These are phyloP conservation scores for Fusarium sp. DNA, from an alignment of 2,329 filamentous ascomycete species.

Conservation along the genomic window DNA sequence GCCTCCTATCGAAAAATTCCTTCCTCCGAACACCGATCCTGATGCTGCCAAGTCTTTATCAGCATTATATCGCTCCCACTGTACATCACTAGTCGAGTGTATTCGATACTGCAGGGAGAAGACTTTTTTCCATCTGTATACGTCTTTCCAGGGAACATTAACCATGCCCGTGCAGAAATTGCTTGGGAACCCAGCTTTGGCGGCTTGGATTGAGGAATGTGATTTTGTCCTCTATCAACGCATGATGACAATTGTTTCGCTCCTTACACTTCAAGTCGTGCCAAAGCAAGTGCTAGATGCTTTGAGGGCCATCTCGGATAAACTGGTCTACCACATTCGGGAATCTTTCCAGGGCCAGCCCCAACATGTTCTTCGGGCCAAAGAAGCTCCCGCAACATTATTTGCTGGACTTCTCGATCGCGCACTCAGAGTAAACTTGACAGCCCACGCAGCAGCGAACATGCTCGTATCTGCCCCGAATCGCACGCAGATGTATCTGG, in stretches of 20 bases:
- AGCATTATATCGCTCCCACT: conserved; percentile 92
- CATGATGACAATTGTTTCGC: conserved; percentile 91
- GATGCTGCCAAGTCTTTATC: conserved; percentile 88
- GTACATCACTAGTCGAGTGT: conserved; percentile 93
- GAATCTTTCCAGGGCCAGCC: conserved; percentile 89
- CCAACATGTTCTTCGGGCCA: conserved; percentile 84
- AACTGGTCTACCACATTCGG: conserved; percentile 82
- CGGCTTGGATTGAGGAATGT: conserved; percentile 93
- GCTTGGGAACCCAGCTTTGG: conserved; percentile 81
- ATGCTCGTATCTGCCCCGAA: conserved; percentile 88
- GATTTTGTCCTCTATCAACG: conserved; percentile 97
- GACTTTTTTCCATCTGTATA: conserved; percentile 94
- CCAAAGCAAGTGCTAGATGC: conserved; percentile 89
- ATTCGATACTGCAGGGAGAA: conserved; percentile 97
- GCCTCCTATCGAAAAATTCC: conserved; percentile 86
- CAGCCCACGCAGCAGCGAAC: conserved; percentile 92
- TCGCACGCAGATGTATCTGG: conserved; percentile 93
- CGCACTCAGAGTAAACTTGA: conserved; percentile 89
- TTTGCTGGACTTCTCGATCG: conserved; percentile 89
- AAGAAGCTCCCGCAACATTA: conserved; percentile 86
- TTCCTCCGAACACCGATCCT: conserved; percentile 83
- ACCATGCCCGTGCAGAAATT: conserved; percentile 97
- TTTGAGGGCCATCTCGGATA: conserved; percentile 85
- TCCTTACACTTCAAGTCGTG: conserved; percentile 90
- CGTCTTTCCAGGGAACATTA: conserved; percentile 93